These are phyloP conservation scores for Colletotrichum tabaci DNA, from an alignment of 2,329 filamentous ascomycete genomes.

Conservation along the genomic window DNA sequence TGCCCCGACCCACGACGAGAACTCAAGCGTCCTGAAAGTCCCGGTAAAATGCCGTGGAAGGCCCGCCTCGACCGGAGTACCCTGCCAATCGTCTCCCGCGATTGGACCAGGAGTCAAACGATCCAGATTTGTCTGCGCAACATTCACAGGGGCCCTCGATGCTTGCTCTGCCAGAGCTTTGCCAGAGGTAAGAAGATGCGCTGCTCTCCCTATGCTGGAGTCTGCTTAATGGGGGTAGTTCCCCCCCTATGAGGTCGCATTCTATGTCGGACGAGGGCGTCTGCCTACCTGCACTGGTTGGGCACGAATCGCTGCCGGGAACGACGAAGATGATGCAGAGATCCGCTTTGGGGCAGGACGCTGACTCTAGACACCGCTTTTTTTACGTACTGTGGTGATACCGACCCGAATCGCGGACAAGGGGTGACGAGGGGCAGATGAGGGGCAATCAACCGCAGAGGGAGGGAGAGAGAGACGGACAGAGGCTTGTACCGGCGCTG, in stretches of 20 bases:
- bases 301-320: conserved; percentile 13
- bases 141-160: conserved; percentile 7
- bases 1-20: conserved; percentile 36
- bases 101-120: background rate
- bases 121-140: conserved; percentile 20
- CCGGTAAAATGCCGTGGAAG: conserved; percentile 7
- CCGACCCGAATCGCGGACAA: conserved; percentile 1
- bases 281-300: conserved; percentile 11
- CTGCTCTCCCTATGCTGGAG: background rate
- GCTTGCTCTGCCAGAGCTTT: background rate
- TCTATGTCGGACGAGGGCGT: conserved; percentile 10
- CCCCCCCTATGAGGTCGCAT: conserved; percentile 16
- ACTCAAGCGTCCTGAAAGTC: conserved; percentile 32
- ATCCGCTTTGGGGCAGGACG: conserved; percentile 31
- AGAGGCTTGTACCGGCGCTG: conserved; percentile 1
- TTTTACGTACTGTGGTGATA: conserved; percentile 20
- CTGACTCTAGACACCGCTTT: conserved; percentile 39
- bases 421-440: conserved; percentile 8
- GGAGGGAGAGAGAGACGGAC: background rate
- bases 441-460: background rate
- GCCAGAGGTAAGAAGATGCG: background rate
- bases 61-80: conserved; percentile 20
- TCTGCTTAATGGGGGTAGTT: conserved; percentile 3
- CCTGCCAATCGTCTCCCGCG: conserved; percentile 8
- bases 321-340: conserved; percentile 18